Evolutionary conservation across 805 yeast species (phyloP), one percentile per base, ranked within the genome.

Genomic region (Phaffomyces antillensis): DNA sequence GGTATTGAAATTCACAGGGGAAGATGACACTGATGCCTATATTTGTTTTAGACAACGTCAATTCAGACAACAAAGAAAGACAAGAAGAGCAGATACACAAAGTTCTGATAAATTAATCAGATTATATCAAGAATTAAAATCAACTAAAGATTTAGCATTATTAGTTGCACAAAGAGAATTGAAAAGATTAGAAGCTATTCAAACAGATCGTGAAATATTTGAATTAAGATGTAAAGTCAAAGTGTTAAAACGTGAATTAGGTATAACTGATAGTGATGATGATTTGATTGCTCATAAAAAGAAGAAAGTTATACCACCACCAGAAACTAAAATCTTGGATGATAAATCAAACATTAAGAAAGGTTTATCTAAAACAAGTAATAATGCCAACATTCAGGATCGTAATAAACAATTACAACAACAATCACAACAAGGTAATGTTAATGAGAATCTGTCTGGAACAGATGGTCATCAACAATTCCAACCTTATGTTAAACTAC

Each of bases 21-120:
- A 89, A 58, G 97, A 90, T 57, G 97, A 90, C 57, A 77, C 76
- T 48, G 97, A 93, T 63, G 98, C 99, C 2, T 93, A 93, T 63
- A 83, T 88, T 36, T 88, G 97, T 68, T 93, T 93, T 71, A 78
- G 99, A 58, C 81, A 96, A 53, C 83, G 99, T 63, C 98, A 90
- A 59, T 83, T 88, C 52, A 79, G 99, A 52, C 97, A 86, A 60
- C 93, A 95, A 28, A 83, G 99, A 63, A 93, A 93, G 63, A 93
- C 99, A 0, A 79, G 99, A 63, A 79, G 98, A 52, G 86, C 96
- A 0, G 99, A 93, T 67, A 77, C 86, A 31, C 86, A 88, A 55
- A 88, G 93, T 53, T 83, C 89, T 13, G 97, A 90, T 63, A 78
- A 90, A 52, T 70, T 93, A 41, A 75, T 93, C 20, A 62, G 76